Evolutionary conservation across 257 asterid species (phyloP), one percentile per base, ranked within the genome.

Genomic region (Verbascum thapsus): DNA sequence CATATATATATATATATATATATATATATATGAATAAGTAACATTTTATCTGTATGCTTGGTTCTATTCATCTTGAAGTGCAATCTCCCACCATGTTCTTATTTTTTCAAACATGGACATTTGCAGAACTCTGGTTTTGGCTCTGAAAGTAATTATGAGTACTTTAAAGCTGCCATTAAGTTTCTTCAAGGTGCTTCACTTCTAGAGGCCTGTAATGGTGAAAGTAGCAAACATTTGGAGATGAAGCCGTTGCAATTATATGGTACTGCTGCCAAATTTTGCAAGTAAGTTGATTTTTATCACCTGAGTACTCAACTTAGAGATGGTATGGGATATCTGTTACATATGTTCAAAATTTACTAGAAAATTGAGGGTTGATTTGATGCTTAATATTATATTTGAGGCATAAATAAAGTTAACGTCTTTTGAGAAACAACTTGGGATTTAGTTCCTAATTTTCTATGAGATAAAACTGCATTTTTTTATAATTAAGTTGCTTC

Each of bases 101-200:
- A 64, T 58, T 55, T 20, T 44, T 57, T 37, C 60, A 32, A 41
- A 6, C 60, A 52, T 64, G 45, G 48, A 67, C 22, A 67, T 43
- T 66, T 72, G 76, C 87, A 92, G 99, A 74, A 64, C 63, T 79
- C 95, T 59, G 95, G 97, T 64, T 85, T 87, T 72, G 72, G 68
- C 41, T 78, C 81, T 34, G 96, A 92, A 76, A 80, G 94, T 75
- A 89, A 87, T 61, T 83, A 79, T 63, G 82, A 76, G 69, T 79
- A 76, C 80, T 89, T 92, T 65, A 80, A 83, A 86, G 95, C 97
- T 26, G 94, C 91, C 41, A 59, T 92, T 17, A 78, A 83, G 83
- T 89, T 78, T 79, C 96, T 92, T 71, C 85, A 77, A 1, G 95
- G 91, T 2, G 99, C 97, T 76, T 79, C 90, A 42, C 95, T 87